Evolutionary conservation across 73 alveolate species (phyloP), one percentile per base, ranked within the genome.

Genomic region (Stentor roeselii): DNA sequence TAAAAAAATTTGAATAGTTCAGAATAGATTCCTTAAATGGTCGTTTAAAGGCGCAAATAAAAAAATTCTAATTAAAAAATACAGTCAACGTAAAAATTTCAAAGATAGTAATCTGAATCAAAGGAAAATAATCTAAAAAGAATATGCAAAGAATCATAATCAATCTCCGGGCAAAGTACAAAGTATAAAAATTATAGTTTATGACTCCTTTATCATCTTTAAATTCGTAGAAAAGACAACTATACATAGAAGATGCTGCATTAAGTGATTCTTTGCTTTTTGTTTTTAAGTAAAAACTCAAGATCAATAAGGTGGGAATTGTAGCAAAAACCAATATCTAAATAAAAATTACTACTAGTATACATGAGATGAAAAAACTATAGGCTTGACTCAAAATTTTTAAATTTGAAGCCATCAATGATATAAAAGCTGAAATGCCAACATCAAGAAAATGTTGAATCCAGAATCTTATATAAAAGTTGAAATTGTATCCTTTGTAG

Each of bases 191-290:
- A 21, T 67, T 21, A 27, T 36, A 21, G 2, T 40, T 67, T 2
- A 67, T 1, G 21, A 34, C 41, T 2, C 80, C 80, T 67, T 67
- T 0, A 2, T 67, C 42, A 2, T 67, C 34, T 2, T 67, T 67
- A 67, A 67, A 67, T 40, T 67, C 80, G 37, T 67, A 67, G 34
- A 30, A 67, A 32, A 67, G 34, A 1, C n/a, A n/a, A n/a, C n/a
- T n/a, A n/a, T n/a, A n/a, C n/a, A n/a, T n/a, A n/a, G n/a, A n/a
- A n/a, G n/a, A n/a, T n/a, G n/a, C n/a, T n/a, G n/a, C n/a, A n/a
- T n/a, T n/a, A n/a, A n/a, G n/a, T n/a, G n/a, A n/a, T 6, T 50
- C 21, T 50, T 50, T 21, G 21, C 21, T 11, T 50, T 50, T 50
- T 50, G 67, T 50, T 50, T 50, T 21, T 50, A 11, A 6, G 30